Evolutionary conservation across 257 asterid species (phyloP).

Genomic region (Paraleonurus japonicus): DNA sequence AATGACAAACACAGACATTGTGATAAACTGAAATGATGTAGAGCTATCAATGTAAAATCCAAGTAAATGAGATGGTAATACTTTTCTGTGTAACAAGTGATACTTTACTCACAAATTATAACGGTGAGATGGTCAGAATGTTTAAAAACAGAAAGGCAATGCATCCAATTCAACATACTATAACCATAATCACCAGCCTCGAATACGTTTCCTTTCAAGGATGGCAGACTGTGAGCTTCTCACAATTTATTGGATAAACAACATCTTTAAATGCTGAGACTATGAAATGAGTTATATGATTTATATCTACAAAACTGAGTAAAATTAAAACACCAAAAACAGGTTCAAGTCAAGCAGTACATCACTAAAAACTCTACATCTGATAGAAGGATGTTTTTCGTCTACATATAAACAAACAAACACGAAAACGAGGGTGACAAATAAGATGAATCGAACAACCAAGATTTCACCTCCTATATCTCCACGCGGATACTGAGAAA

Average conservation of each 20-base stretch:
- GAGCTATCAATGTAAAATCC: no score
- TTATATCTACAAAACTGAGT: conserved; percentile 36
- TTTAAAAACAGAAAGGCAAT: neutral
- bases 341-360: neutral
- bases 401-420: conserved; percentile 25
- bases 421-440: neutral
- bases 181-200: neutral
- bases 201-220: neutral
- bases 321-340: conserved; percentile 2
- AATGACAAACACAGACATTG: neutral
- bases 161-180: neutral
- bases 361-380: conserved; percentile 28
- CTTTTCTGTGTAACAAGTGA: neutral
- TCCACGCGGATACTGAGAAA: conserved; percentile 84
- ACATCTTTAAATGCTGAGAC: neutral
- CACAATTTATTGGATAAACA: neutral
- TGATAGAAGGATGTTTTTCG: conserved; percentile 4
- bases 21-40: no score
- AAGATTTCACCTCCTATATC: conserved; percentile 58
- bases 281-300: no score
- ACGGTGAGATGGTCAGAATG: neutral
- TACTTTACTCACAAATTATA: neutral
- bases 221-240: neutral
- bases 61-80: neutral
- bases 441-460: neutral